Evolutionary conservation across 1,284 basidiomycete genomes (phyloP).

Genomic region (Cutaneotrichosporon arboriforme): DNA sequence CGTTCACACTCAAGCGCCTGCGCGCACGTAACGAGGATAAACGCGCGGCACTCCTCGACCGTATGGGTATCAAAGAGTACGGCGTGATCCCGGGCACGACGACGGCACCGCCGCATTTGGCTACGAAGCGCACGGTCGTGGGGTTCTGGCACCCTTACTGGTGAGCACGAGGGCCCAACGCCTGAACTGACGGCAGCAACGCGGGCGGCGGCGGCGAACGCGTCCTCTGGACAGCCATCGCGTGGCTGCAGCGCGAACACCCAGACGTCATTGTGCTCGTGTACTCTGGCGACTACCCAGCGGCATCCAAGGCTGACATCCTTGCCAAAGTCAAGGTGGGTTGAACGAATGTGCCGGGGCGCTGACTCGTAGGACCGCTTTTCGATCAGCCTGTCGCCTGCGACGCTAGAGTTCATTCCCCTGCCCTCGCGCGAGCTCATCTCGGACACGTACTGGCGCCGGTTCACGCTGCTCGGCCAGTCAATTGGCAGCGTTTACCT

Average conservation of each 20-base stretch:
- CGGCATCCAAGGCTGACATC: constrained; percentile 74
- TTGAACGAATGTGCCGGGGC: neutral
- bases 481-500: constrained; percentile 79
- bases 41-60: constrained; percentile 25
- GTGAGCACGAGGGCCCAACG: constrained; percentile 51
- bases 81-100: constrained; percentile 29
- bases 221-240: constrained; percentile 88
- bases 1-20: constrained; percentile 16
- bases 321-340: constrained; percentile 73
- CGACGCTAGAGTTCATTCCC: constrained; percentile 69
- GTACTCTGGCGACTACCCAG: constrained; percentile 77
- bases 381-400: constrained; percentile 65
- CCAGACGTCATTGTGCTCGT: constrained; percentile 70
- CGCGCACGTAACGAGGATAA: constrained; percentile 27
- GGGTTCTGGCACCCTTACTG: constrained; percentile 97
- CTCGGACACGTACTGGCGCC: constrained; percentile 75
- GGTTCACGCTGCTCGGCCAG: constrained; percentile 87
- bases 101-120: constrained; percentile 25
- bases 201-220: constrained; percentile 96
- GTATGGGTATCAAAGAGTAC: constrained; percentile 31
- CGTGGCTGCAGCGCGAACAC: constrained; percentile 68
- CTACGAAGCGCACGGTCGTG: constrained; percentile 51
- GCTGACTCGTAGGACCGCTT: constrained; percentile 62
- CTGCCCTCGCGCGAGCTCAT: constrained; percentile 66
- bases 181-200: constrained; percentile 58